phyloP scores from a whole-genome alignment of 192 early-diverging fungal genomes.

The Gryganskiella cystojenkinii region DNA sequence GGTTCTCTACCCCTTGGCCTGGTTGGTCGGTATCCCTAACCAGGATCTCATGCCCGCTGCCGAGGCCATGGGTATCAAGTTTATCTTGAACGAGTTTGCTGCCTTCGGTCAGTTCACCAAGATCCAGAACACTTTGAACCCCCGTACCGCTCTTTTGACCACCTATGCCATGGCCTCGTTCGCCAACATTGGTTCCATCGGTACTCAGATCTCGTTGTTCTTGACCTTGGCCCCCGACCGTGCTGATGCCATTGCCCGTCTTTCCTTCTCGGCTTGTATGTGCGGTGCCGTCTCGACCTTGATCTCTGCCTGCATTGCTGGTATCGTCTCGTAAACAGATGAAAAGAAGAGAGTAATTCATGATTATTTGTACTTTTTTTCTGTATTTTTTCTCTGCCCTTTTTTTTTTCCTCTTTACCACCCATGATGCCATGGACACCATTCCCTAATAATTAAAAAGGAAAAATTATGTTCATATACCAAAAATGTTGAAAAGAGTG shows the following conservation, averaged over 20 bases:
- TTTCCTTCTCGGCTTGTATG: slow-evolving; percentile 84
- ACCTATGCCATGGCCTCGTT: slow-evolving; percentile 90
- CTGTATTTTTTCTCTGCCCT: no score
- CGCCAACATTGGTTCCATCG: slow-evolving; percentile 87
- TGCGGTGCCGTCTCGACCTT: slow-evolving; percentile 83
- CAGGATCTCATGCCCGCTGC: slow-evolving; percentile 37
- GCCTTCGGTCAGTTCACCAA: slow-evolving; percentile 71
- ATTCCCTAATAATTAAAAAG: no score
- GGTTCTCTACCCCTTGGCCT: slow-evolving; percentile 76
- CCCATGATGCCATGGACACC: no score
- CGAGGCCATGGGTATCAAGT: slow-evolving; percentile 72
- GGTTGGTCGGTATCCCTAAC: slow-evolving; percentile 60
- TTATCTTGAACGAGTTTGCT: slow-evolving; percentile 91
- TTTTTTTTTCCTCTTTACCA: no score
- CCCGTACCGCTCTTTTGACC: slow-evolving; percentile 62
- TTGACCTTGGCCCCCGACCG: slow-evolving; percentile 80
- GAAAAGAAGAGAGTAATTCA: no score
- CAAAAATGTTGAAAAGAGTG: no score
- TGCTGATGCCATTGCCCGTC: slow-evolving; percentile 73
- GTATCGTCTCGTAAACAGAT: slow-evolving; percentile 68
- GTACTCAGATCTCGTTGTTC: slow-evolving; percentile 82
- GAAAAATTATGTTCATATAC: no score
- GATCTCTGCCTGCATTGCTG: slow-evolving; percentile 84
- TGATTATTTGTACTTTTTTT: no score
- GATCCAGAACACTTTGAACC: slow-evolving; percentile 53